Base-by-base conservation (phyloP, 108 stramenopile species). In the Pseudonitzschia multiseries region DNA sequence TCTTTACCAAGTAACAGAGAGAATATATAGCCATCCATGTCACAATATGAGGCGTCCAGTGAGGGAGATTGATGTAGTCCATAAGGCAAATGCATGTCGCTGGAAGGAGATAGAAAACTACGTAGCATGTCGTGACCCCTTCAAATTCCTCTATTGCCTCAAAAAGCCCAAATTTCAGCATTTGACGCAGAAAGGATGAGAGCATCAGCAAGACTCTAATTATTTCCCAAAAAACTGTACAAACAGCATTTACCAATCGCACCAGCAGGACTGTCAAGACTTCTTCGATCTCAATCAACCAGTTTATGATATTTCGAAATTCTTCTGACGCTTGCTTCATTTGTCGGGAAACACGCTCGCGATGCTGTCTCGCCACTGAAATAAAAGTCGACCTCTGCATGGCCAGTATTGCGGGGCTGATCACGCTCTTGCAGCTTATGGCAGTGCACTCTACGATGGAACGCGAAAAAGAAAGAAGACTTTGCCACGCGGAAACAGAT, bases 1-100 rank as follows among this genome's bases (percentile, higher is more conserved):
- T 21, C 48, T 46, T 17, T 0, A 70, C 57, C 22, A 67, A 71
- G 14, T 66, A 26, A 24, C 71, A 81, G 14, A 81, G 57, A 26
- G 65, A 63, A 29, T 28, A 76, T 15, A 81, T 68, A 5, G 53
- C 59, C 42, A 72, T 22, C 44, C 43, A 62, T 26, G 75, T 71
- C 36, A 81, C 10, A 20, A 72, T 52, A 24, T 75, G 80, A 22
- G 80, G 71, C 13, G 68, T 68, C 80, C 80, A 81, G 60, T 81
- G 80, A 8, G 80, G 80, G n/a, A 81, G 8, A 60, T 43, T 41
- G 24, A 68, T 41, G 36, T 57, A 43, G 12, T 60, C 41, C 68
- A 69, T 56, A 5, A 75, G 32, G 8, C 31, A 9, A 42, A 56
- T 41, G 57, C 71, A 69, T n/a, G 68, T 40, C 24, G 10, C 22